phyloP scores from a whole-genome alignment of 805 yeast genomes.

The Wilhelminamyces savonicus region DNA sequence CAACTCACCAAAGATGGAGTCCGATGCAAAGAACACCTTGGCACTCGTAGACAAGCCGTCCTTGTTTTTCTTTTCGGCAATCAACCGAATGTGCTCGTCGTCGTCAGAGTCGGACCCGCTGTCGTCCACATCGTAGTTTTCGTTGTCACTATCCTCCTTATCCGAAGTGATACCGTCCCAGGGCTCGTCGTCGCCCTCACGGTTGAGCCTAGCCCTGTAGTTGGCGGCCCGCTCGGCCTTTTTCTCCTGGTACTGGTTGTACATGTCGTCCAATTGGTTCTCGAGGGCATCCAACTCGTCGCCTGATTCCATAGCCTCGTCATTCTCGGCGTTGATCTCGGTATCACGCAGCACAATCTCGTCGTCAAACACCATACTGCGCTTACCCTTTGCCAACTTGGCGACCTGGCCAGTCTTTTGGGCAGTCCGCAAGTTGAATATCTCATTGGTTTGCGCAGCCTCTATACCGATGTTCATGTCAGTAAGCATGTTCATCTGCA shows the following conservation, averaged over 20 bases:
- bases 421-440: constrained; percentile 80
- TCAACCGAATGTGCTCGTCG: constrained; percentile 54
- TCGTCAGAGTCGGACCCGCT: constrained; percentile 48
- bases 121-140: constrained; percentile 37
- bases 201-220: constrained; percentile 58
- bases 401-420: constrained; percentile 79
- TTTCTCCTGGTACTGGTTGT: constrained; percentile 58
- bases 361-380: constrained; percentile 51
- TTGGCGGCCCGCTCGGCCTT: constrained; percentile 66
- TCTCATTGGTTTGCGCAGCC: constrained; percentile 72
- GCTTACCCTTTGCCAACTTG: constrained; percentile 71
- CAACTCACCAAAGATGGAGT: constrained; percentile 31
- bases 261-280: constrained; percentile 78
- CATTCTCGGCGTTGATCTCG: constrained; percentile 48
- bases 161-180: constrained; percentile 69
- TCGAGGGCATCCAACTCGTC: constrained; percentile 68
- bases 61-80: constrained; percentile 41
- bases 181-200: constrained; percentile 68
- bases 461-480: constrained; percentile 92
- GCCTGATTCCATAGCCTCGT: constrained; percentile 26
- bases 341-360: constrained; percentile 50
- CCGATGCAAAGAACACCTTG: constrained; percentile 34
- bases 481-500: constrained; percentile 95
- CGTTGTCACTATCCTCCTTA: constrained; percentile 29
- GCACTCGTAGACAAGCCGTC: constrained; percentile 30